A percentile compares a stretch with the other conserved stretches of the same genome.
These are phyloP conservation scores for Candida cerambycidarum DNA, from an alignment of 805 yeast species.

Conservation along the genomic window DNA sequence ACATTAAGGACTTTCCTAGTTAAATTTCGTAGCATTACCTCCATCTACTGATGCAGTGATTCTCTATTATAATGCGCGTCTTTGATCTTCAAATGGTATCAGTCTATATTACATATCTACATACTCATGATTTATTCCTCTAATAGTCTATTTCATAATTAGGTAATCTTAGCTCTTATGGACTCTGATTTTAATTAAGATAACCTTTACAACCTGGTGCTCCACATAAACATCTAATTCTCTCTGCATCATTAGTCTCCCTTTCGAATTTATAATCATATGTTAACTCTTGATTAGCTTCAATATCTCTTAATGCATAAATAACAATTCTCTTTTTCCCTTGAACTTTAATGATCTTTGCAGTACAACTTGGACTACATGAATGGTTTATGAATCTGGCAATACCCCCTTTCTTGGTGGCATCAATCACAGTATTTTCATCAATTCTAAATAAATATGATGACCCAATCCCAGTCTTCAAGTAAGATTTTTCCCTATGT, in stretches of 20 bases:
- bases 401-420: conserved; percentile 95
- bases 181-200: conserved; percentile 38
- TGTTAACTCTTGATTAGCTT: conserved; percentile 87
- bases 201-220: conserved; percentile 93
- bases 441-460: conserved; percentile 90
- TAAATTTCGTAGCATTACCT: neutral
- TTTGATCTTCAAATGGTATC: no score
- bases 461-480: conserved; percentile 92
- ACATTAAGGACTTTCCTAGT: neutral
- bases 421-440: conserved; percentile 93
- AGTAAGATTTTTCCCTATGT: conserved; percentile 79
- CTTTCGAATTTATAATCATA: conserved; percentile 95
- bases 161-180: no score
- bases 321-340: conserved; percentile 93
- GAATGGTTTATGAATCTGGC: conserved; percentile 97
- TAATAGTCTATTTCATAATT: no score
- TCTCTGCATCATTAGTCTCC: conserved; percentile 82
- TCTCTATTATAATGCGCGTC: no score
- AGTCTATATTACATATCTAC: conserved; percentile 6
- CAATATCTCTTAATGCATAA: conserved; percentile 86
- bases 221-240: conserved; percentile 92
- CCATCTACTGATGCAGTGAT: neutral
- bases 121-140: neutral
- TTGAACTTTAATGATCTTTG: conserved; percentile 92
- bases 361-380: conserved; percentile 96